These are phyloP conservation scores for Trichothecium sympodiale DNA, from an alignment of 2,329 filamentous ascomycete species.

Conservation along the genomic window DNA sequence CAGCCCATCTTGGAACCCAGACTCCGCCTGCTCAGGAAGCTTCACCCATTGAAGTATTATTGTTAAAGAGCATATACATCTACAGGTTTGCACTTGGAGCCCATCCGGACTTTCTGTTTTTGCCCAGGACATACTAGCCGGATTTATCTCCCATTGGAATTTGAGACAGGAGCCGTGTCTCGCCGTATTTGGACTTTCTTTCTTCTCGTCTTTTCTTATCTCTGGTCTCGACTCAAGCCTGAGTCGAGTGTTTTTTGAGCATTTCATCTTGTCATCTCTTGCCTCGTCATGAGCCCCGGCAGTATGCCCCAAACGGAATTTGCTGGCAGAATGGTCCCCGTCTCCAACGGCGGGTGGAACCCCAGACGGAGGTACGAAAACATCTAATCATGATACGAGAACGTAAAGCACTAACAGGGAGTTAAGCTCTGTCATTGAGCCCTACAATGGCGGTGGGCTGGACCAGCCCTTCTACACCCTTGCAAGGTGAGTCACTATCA, in stretches of 20 bases:
- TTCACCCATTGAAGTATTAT: too few species aligned
- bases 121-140: neutral
- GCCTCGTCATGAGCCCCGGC: conserved; percentile 19
- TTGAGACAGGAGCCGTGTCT: neutral
- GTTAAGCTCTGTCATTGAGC: conserved; percentile 18
- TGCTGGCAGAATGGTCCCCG: conserved; percentile 33
- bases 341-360: conserved; percentile 38
- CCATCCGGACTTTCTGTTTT: conserved; percentile 1
- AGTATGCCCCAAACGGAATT: conserved; percentile 36
- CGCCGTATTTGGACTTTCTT: neutral
- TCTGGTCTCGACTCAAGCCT: too few species aligned
- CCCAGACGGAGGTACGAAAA: conserved; percentile 40
- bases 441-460: conserved; percentile 18
- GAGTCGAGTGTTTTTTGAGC: too few species aligned
- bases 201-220: neutral
- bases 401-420: conserved; percentile 3
- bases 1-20: too few species aligned
- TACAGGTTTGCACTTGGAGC: neutral
- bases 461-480: conserved; percentile 24
- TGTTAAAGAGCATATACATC: too few species aligned
- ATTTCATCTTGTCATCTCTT: neutral
- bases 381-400: conserved; percentile 3
- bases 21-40: too few species aligned
- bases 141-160: neutral
- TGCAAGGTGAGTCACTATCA: conserved; percentile 22